Conservation (phyloP, 495 filamentous ascomycete species). For the Aspergillus nidulans region DNA sequence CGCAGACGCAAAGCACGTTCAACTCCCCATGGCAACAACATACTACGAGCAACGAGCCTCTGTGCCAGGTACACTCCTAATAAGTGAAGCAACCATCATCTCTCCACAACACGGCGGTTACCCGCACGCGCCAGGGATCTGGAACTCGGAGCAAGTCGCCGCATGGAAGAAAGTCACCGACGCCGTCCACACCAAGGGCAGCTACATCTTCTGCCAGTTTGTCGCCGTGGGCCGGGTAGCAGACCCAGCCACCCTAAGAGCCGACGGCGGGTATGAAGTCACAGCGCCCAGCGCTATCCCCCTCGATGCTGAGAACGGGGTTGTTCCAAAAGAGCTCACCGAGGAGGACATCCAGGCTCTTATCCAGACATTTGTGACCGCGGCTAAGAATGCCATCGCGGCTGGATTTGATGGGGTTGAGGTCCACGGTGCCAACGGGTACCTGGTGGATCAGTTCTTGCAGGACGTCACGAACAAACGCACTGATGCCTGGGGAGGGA, state of each 20-base stretch:
- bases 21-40: conserved; percentile 29
- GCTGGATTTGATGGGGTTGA: conserved; percentile 80
- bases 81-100: conserved; percentile 62
- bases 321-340: conserved; percentile 45
- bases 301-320: not conserved
- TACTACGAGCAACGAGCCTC: conserved; percentile 52
- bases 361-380: conserved; percentile 53
- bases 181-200: conserved; percentile 47
- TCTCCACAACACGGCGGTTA: conserved; percentile 42
- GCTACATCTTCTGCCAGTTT: conserved; percentile 49
- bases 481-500: conserved; percentile 63
- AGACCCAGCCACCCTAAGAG: conserved; percentile 28
- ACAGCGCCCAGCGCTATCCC: conserved; percentile 40
- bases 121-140: conserved; percentile 47
- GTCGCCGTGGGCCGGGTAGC: conserved; percentile 59
- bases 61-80: conserved; percentile 46
- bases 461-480: conserved; percentile 58
- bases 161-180: conserved; percentile 47
- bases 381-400: conserved; percentile 56
- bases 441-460: conserved; percentile 69
- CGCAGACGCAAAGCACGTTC: conserved; percentile 26
- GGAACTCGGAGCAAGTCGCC: conserved; percentile 36
- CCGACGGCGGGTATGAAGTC: conserved; percentile 15
- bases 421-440: conserved; percentile 71
- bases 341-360: conserved; percentile 51